A percentile compares a stretch with the other conserved stretches of the same genome.
These are phyloP conservation scores for Withania somnifera DNA, from an alignment of 305 asterid genomes.

Conservation along the genomic window DNA sequence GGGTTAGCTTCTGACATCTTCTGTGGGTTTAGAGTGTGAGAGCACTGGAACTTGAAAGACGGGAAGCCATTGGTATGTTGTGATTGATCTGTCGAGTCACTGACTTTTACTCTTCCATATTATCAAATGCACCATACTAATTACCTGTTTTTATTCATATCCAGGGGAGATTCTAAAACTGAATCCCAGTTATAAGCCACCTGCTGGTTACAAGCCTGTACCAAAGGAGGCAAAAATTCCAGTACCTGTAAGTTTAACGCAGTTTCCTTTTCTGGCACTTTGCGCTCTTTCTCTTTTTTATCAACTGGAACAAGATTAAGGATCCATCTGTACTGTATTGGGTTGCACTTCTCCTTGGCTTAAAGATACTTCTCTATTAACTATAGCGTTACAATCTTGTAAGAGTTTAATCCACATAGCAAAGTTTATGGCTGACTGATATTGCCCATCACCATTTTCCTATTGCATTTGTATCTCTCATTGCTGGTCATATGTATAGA, in stretches of 20 bases:
- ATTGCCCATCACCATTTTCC: background rate
- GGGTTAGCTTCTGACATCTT: constrained; percentile 1
- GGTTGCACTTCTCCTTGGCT: background rate
- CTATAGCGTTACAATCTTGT: background rate
- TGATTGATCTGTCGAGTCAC: background rate
- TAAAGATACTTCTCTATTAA: background rate
- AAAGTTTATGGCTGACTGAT: background rate
- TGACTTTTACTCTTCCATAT: background rate
- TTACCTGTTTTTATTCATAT: constrained; percentile 10
- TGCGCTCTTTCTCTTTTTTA: background rate
- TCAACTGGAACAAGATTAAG: background rate
- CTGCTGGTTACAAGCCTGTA: constrained; percentile 76
- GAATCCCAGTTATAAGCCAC: constrained; percentile 72
- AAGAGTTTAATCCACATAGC: background rate
- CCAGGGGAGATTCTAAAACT: constrained; percentile 75
- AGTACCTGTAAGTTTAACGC: constrained; percentile 61
- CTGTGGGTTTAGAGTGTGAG: constrained; percentile 34
- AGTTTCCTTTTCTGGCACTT: background rate
- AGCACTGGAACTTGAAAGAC: constrained; percentile 66
- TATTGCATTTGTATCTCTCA: background rate
- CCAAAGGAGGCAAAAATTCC: constrained; percentile 72
- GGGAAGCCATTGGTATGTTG: constrained; percentile 69
- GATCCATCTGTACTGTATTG: background rate
- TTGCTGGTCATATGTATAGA: background rate
- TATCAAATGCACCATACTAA: background rate